These are phyloP conservation scores for Phoenix dactylifera DNA, from an alignment of 176 grass and related monocot species.

Conservation along the genomic window DNA sequence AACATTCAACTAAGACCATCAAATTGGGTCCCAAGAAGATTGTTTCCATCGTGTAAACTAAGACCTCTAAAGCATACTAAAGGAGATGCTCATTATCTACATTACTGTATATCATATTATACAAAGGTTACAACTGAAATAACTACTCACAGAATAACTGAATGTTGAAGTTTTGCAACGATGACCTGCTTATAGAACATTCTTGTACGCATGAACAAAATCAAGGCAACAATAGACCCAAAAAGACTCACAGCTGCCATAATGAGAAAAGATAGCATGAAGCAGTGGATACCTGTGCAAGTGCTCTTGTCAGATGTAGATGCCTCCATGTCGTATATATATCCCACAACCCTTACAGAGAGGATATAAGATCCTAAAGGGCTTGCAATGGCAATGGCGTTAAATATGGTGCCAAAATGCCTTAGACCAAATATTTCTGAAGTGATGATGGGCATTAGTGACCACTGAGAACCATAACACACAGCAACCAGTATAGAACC, in stretches of 20 bases:
- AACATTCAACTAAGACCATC: too few relatives aligned
- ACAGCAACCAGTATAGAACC: constrained; percentile 55
- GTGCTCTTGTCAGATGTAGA: not conserved
- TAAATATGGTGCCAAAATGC: constrained; percentile 69
- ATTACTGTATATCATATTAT: too few relatives aligned
- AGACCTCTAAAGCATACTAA: too few relatives aligned
- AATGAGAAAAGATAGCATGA: constrained; percentile 51
- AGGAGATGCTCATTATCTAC: too few relatives aligned
- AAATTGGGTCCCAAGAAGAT: too few relatives aligned
- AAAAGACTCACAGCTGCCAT: constrained; percentile 43
- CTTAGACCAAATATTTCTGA: constrained; percentile 61
- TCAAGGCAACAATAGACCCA: constrained; percentile 23
- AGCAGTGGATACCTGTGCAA: constrained; percentile 48
- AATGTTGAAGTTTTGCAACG: constrained; percentile 18
- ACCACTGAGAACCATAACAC: constrained; percentile 66
- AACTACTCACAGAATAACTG: too few relatives aligned
- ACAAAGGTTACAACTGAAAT: too few relatives aligned
- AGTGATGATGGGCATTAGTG: constrained; percentile 69
- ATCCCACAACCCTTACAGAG: constrained; percentile 58
- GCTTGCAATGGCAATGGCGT: constrained; percentile 53
- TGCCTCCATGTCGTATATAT: constrained; percentile 53
- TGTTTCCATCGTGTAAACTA: too few relatives aligned
- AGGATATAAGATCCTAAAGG: constrained; percentile 62
- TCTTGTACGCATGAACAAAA: constrained; percentile 44
- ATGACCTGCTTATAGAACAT: constrained; percentile 50